Conservation (phyloP, 2,329 filamentous ascomycete genomes). For the Ambrosiella xylebori region DNA sequence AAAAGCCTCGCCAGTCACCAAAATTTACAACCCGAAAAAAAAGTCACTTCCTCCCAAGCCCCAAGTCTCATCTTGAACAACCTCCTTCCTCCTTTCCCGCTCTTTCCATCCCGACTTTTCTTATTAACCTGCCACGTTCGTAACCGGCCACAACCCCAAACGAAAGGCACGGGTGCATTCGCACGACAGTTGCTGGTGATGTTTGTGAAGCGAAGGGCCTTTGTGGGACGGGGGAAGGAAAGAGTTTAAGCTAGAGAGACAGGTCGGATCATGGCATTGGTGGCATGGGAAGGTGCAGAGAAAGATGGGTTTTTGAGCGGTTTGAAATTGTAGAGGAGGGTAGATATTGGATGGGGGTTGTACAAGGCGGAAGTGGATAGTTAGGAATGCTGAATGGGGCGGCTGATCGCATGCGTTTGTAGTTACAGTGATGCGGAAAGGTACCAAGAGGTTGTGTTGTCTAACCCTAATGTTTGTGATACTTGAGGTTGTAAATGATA, state of each 20-base stretch:
- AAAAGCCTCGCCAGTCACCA: no score
- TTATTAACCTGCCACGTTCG: neutral
- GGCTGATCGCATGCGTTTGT: neutral
- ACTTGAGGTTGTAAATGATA: neutral
- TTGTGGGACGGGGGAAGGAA: neutral
- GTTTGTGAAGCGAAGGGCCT: neutral
- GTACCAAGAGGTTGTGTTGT: neutral
- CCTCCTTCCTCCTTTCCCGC: no score
- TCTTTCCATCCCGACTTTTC: neutral
- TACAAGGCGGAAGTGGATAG: neutral
- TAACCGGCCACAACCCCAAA: neutral
- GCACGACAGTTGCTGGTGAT: neutral
- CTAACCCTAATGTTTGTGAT: slow-evolving; percentile 1
- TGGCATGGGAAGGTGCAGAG: neutral
- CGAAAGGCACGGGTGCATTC: neutral
- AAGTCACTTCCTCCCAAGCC: no score
- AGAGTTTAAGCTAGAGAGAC: neutral
- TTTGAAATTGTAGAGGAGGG: neutral
- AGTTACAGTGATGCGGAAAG: neutral
- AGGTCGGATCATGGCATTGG: neutral
- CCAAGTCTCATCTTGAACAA: no score
- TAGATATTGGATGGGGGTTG: neutral
- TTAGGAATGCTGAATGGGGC: neutral
- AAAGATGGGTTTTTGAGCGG: neutral
- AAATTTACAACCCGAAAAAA: no score